These are phyloP conservation scores for Mortierella antarctica DNA, from an alignment of 192 early-diverging fungal genomes.

Conservation along the genomic window DNA sequence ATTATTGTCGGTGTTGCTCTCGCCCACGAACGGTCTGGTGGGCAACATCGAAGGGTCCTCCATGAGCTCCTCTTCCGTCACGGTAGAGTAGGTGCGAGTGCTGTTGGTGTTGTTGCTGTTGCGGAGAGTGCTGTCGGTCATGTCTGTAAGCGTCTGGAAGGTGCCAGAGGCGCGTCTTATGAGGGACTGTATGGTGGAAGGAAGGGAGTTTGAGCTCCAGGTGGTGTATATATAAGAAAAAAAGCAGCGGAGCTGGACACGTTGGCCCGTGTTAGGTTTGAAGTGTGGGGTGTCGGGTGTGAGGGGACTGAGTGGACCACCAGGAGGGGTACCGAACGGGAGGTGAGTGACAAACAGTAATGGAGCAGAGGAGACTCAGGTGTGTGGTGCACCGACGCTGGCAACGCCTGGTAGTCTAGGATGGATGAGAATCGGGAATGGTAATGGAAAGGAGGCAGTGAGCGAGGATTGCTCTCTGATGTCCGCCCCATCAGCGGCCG, in stretches of 20 bases:
- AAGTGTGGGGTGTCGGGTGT: too few species aligned
- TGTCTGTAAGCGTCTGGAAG: neutral
- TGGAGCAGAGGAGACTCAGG: neutral
- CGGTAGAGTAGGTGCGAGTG: too few species aligned
- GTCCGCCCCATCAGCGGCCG: too few species aligned
- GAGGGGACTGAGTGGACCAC: too few species aligned
- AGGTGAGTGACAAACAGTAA: too few species aligned
- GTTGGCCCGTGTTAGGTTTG: too few species aligned
- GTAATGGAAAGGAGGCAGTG: neutral
- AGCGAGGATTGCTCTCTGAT: neutral
- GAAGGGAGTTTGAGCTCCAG: neutral
- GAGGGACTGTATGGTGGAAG: neutral
- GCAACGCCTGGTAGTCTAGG: neutral
- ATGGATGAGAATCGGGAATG: slow-evolving; percentile 3
- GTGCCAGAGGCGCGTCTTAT: slow-evolving; percentile 1
- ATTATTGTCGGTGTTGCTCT: neutral
- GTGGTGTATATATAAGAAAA: neutral
- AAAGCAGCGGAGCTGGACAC: neutral
- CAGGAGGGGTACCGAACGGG: too few species aligned
- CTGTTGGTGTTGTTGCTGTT: slow-evolving; percentile 1
- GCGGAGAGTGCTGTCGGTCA: neutral
- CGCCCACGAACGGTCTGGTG: too few species aligned
- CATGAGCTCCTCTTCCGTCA: too few species aligned
- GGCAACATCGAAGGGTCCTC: too few species aligned
- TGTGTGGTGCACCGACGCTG: neutral